These are phyloP conservation scores for Euphorbia pulcherrima DNA, from an alignment of 345 rosid species.

Conservation along the genomic window DNA sequence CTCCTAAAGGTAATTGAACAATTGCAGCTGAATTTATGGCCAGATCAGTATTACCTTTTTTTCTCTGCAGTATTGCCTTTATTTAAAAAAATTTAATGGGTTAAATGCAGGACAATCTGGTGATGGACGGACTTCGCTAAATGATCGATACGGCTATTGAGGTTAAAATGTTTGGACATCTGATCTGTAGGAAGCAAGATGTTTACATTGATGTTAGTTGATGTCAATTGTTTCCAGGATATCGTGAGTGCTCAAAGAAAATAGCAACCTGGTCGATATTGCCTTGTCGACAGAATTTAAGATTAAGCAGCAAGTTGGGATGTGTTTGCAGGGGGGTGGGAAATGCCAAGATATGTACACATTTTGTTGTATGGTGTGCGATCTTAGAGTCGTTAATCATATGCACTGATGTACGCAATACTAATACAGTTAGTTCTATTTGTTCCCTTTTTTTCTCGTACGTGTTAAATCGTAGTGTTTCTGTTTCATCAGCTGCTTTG, in stretches of 20 bases:
- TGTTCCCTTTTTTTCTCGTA: too few species aligned
- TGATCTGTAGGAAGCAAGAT: too few species aligned
- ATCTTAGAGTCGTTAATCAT: neutral
- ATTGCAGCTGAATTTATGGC: neutral
- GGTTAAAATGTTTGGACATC: neutral
- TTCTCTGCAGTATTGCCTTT: neutral
- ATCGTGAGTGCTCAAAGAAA: too few species aligned
- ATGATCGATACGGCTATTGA: constrained; percentile 81
- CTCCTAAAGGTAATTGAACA: constrained; percentile 67
- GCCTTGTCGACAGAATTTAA: neutral
- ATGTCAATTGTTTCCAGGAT: too few species aligned
- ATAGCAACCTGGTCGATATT: too few species aligned
- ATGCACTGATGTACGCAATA: neutral
- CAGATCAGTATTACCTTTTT: neutral
- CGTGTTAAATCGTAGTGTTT: too few species aligned
- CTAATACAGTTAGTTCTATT: too few species aligned
- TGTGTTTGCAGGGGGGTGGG: neutral
- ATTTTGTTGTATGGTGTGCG: too few species aligned
- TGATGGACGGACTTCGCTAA: constrained; percentile 82
- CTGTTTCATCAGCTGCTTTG: too few species aligned
- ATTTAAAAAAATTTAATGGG: neutral
- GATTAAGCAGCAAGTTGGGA: neutral
- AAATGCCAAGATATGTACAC: neutral
- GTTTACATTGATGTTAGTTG: too few species aligned
- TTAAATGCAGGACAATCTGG: constrained; percentile 80